phyloP scores from a whole-genome alignment of 2,329 filamentous ascomycete genomes.

The Rachicladosporium sp. region DNA sequence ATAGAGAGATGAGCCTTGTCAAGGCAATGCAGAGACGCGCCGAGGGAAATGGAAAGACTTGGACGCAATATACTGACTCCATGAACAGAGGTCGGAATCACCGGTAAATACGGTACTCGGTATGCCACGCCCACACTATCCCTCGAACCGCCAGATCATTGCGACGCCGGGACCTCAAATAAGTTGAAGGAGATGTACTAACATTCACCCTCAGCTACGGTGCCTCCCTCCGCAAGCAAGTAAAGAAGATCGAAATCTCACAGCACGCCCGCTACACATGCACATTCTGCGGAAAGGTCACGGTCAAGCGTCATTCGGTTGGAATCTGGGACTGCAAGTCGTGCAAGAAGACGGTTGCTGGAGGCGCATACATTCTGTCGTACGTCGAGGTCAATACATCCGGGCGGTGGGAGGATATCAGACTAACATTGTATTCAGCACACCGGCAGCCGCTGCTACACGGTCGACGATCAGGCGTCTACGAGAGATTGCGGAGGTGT shows the following conservation, averaged over 20 bases:
- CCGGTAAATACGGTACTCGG: conserved; percentile 97
- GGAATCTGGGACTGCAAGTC: conserved; percentile 96
- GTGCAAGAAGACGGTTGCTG: conserved; percentile 88
- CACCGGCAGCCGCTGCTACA: conserved; percentile 84
- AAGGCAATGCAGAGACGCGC: no score
- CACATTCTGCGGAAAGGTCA: conserved; percentile 97
- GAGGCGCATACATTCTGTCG: conserved; percentile 92
- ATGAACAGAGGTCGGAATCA: conserved; percentile 69
- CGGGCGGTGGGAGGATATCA: not conserved
- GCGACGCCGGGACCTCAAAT: conserved; percentile 1
- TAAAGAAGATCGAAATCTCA: conserved; percentile 99
- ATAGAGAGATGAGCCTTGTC: not conserved
- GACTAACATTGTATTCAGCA: conserved; percentile 40
- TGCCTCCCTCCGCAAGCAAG: conserved; percentile 98
- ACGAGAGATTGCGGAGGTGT: conserved; percentile 94
- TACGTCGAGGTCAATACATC: conserved; percentile 45
- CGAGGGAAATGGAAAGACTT: not conserved
- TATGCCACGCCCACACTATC: conserved; percentile 36
- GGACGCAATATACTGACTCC: conserved; percentile 2
- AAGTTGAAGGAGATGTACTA: conserved; percentile 1
- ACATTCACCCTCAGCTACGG: conserved; percentile 56
- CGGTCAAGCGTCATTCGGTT: conserved; percentile 61
- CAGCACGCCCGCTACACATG: conserved; percentile 96
- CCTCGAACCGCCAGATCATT: conserved; percentile 4
- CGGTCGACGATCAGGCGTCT: conserved; percentile 93